A percentile compares a stretch with the other conserved stretches of the same genome.
These are phyloP conservation scores for Pichia membranifaciens DNA, from an alignment of 805 yeast genomes.

Conservation along the genomic window DNA sequence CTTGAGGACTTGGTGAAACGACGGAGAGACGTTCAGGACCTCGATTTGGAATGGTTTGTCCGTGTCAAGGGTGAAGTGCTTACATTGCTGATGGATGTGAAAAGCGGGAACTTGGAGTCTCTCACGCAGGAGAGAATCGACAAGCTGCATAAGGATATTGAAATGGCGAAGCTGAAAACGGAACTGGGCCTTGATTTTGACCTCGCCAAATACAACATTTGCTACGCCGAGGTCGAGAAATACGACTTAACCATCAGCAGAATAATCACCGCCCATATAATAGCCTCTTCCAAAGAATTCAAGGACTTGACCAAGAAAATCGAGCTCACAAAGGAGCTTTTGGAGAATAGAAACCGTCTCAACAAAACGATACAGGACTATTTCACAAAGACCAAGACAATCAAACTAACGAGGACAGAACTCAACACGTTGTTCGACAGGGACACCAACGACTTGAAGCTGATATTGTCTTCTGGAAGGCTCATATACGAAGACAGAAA, in stretches of 20 bases:
- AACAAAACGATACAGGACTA: constrained; percentile 23
- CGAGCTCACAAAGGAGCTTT: constrained; percentile 20
- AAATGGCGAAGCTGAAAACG: constrained; percentile 16
- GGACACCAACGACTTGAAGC: constrained; percentile 20
- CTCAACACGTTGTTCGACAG: constrained; percentile 24
- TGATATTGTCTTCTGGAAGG: constrained; percentile 22
- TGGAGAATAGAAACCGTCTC: constrained; percentile 21
- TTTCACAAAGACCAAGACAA: constrained; percentile 17
- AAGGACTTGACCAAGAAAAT: constrained; percentile 18
- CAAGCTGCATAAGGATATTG: constrained; percentile 17
- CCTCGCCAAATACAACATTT: constrained; percentile 13
- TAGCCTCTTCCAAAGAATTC: constrained; percentile 19
- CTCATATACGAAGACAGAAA: constrained; percentile 14
- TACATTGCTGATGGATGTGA: constrained; percentile 13
- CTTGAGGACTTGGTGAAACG: constrained; percentile 22
- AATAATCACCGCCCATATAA: constrained; percentile 18
- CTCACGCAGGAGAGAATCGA: constrained; percentile 16
- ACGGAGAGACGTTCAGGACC: constrained; percentile 27
- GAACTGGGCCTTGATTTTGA: constrained; percentile 20
- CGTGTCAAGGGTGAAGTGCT: constrained; percentile 20
- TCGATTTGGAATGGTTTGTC: constrained; percentile 25
- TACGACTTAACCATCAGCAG: constrained; percentile 20
- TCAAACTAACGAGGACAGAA: constrained; percentile 22
- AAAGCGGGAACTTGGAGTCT: constrained; percentile 15
- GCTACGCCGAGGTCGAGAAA: constrained; percentile 14